Evolutionary conservation across 2,329 filamentous ascomycete species (phyloP).

Genomic region (Bipolaris victoriae): DNA sequence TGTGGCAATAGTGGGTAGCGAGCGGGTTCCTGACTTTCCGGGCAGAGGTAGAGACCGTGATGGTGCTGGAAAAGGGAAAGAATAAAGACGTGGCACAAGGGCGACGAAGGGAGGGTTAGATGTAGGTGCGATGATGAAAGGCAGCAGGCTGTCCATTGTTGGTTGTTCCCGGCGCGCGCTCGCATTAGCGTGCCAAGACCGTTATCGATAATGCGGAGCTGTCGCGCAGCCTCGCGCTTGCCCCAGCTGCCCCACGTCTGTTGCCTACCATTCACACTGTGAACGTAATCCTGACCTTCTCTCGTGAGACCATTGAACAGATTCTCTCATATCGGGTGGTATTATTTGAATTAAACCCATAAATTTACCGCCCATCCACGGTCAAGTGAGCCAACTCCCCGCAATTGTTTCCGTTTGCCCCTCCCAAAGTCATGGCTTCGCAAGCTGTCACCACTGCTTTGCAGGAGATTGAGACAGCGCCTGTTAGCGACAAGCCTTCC

Average conservation of each 20-base stretch:
- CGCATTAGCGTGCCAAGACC: constrained; percentile 28
- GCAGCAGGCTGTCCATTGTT: constrained; percentile 13
- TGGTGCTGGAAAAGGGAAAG: background rate
- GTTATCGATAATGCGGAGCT: constrained; percentile 26
- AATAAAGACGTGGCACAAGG: constrained; percentile 7
- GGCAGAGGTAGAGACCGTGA: constrained; percentile 6
- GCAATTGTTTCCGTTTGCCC: background rate
- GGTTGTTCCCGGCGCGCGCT: constrained; percentile 16
- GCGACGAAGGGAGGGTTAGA: constrained; percentile 6
- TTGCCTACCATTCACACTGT: constrained; percentile 6
- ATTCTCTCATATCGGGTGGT: too few species aligned
- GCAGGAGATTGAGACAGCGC: constrained; percentile 56
- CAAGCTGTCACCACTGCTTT: constrained; percentile 57
- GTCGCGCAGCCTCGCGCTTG: constrained; percentile 3
- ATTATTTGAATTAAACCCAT: background rate
- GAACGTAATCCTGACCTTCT: background rate
- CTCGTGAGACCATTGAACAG: background rate
- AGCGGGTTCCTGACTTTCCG: background rate
- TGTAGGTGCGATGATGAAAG: constrained; percentile 15
- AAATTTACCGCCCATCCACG: background rate
- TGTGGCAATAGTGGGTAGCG: background rate
- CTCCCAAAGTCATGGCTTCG: constrained; percentile 54
- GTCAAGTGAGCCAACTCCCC: background rate
- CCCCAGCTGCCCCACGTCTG: constrained; percentile 17
- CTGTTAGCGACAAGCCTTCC: constrained; percentile 58